Percentiles rank a stretch among this genome's conserved stretches.
Evolutionary conservation across 2,329 filamentous ascomycete genomes (phyloP).

Genomic region (Calycina herbarum): DNA sequence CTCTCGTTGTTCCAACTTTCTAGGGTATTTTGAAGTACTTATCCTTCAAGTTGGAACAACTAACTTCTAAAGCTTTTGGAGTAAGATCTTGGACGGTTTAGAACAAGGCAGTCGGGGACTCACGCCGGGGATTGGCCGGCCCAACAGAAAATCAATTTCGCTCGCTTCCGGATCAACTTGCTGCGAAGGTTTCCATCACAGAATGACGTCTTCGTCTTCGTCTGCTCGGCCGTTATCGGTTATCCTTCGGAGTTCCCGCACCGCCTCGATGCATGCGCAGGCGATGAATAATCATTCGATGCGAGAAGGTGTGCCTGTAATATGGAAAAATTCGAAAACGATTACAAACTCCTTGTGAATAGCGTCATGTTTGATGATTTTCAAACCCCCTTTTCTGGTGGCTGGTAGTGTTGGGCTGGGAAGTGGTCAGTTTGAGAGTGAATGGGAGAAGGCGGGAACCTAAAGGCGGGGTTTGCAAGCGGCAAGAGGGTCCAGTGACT

Average conservation of each 20-base stretch:
- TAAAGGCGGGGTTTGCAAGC: too few species aligned
- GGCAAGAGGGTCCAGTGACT: not conserved
- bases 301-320: too few species aligned
- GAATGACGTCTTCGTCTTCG: slow-evolving; percentile 16
- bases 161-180: too few species aligned
- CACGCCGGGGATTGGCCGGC: not conserved
- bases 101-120: not conserved
- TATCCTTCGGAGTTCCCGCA: too few species aligned
- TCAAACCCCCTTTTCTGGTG: not conserved
- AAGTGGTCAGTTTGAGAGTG: not conserved
- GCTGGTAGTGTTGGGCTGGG: not conserved
- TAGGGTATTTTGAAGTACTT: too few species aligned
- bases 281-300: slow-evolving; percentile 2
- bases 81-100: too few species aligned
- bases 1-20: too few species aligned
- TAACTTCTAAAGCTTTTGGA: too few species aligned
- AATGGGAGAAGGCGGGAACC: not conserved
- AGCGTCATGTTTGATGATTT: not conserved
- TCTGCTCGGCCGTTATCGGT: slow-evolving; percentile 2
- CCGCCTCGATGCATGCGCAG: not conserved
- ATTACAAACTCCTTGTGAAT: not conserved
- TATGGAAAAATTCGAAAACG: not conserved
- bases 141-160: not conserved
- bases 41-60: too few species aligned
- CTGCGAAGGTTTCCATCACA: too few species aligned